A percentile compares a stretch with the other conserved stretches of the same genome.
Evolutionary conservation across 1,284 basidiomycete species (phyloP).

Genomic region (Cryptococcus sp.): DNA sequence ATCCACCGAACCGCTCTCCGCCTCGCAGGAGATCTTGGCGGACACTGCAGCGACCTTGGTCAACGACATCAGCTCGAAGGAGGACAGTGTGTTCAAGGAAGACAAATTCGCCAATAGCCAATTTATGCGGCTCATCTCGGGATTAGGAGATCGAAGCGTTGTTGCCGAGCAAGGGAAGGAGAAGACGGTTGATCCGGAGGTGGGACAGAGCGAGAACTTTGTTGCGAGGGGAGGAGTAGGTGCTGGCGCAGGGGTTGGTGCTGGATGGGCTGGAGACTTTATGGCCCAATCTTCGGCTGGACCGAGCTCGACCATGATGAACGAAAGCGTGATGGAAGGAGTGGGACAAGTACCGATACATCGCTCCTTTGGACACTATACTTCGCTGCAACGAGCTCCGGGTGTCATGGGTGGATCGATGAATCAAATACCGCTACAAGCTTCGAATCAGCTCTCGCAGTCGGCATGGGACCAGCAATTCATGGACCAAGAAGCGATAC

Average conservation of each 20-base stretch:
- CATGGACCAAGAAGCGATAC: slow-evolving; percentile 26
- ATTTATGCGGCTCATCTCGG: slow-evolving; percentile 81
- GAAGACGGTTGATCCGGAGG: slow-evolving; percentile 23
- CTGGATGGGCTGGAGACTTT: slow-evolving; percentile 17
- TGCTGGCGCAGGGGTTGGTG: no score
- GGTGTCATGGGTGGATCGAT: neutral
- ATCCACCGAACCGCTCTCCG: slow-evolving; percentile 24
- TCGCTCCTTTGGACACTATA: slow-evolving; percentile 5
- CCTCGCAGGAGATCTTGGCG: slow-evolving; percentile 61
- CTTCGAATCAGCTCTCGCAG: slow-evolving; percentile 4
- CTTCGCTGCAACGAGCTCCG: neutral
- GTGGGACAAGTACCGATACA: neutral
- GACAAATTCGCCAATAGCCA: slow-evolving; percentile 83
- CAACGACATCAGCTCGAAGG: slow-evolving; percentile 56
- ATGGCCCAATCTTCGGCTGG: neutral
- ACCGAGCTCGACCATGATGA: neutral
- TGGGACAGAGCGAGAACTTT: slow-evolving; percentile 42
- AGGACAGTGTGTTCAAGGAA: slow-evolving; percentile 52
- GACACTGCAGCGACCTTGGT: slow-evolving; percentile 66
- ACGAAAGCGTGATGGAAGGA: no score
- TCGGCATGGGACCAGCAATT: slow-evolving; percentile 37
- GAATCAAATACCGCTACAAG: neutral
- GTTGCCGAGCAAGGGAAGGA: slow-evolving; percentile 59
- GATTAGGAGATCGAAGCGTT: slow-evolving; percentile 75
- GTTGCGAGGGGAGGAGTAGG: slow-evolving; percentile 25